Evolutionary conservation across 495 filamentous ascomycete species (phyloP).

Genomic region (Xylaria venustula): DNA sequence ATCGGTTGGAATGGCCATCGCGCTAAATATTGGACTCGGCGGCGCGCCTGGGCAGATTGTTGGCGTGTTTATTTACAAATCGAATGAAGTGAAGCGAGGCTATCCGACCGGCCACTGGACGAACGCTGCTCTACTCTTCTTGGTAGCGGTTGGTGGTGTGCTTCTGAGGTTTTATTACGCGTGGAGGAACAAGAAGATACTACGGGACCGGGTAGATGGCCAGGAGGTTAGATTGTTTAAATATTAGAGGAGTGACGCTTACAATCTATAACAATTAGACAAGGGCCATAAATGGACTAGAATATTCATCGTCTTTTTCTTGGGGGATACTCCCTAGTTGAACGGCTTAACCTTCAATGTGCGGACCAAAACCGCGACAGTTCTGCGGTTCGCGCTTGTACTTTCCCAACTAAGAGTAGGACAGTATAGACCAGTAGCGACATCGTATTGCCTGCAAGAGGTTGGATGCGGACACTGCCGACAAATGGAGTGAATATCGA

Average conservation of each 20-base stretch:
- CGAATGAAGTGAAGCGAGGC: slow-evolving; percentile 55
- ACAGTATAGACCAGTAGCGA: too few species aligned
- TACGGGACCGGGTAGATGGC: slow-evolving; percentile 18
- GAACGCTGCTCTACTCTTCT: slow-evolving; percentile 46
- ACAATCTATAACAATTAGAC: not conserved
- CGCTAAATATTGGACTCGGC: slow-evolving; percentile 64
- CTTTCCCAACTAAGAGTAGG: too few species aligned
- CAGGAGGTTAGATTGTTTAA: slow-evolving; percentile 28
- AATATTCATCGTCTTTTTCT: not conserved
- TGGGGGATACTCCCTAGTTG: too few species aligned
- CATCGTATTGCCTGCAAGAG: too few species aligned
- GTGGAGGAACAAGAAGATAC: slow-evolving; percentile 35
- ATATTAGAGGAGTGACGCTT: slow-evolving; percentile 10
- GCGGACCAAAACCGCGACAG: too few species aligned
- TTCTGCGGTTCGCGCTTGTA: too few species aligned
- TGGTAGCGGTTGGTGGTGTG: slow-evolving; percentile 38
- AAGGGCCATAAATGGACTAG: not conserved
- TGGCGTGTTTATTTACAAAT: slow-evolving; percentile 72
- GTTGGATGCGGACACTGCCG: too few species aligned
- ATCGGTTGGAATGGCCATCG: slow-evolving; percentile 64
- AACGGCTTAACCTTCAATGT: too few species aligned
- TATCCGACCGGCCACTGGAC: slow-evolving; percentile 67
- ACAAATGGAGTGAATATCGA: too few species aligned
- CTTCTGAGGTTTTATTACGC: slow-evolving; percentile 43
- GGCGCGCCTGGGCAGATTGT: slow-evolving; percentile 65